Evolutionary conservation across 1,284 basidiomycete genomes (phyloP).

Genomic region (Cutaneotrichosporon sp.): DNA sequence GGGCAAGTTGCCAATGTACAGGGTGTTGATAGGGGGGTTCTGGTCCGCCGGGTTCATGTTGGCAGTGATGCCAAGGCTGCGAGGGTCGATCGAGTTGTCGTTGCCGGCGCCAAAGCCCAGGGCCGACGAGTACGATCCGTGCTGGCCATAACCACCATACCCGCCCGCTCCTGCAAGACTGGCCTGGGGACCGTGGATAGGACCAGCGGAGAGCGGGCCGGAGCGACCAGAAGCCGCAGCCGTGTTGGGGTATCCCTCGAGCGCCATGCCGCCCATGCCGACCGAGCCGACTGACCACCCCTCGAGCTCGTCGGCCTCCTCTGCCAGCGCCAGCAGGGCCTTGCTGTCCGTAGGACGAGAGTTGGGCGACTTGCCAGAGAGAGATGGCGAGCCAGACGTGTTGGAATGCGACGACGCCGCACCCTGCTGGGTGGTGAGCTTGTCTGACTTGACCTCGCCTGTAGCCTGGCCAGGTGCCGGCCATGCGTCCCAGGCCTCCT

Average conservation of each 20-base stretch:
- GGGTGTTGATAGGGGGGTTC: slow-evolving; percentile 81
- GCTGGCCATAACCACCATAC: slow-evolving; percentile 19
- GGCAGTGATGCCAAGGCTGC: slow-evolving; percentile 22
- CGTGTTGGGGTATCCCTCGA: slow-evolving; percentile 16
- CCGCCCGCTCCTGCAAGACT: not conserved
- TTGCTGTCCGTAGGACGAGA: slow-evolving; percentile 47
- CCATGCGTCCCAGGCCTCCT: slow-evolving; percentile 44
- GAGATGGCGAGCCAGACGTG: slow-evolving; percentile 37
- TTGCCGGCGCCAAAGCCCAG: slow-evolving; percentile 17
- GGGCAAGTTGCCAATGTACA: slow-evolving; percentile 92
- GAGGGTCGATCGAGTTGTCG: slow-evolving; percentile 20
- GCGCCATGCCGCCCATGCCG: slow-evolving; percentile 33
- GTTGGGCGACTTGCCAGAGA: slow-evolving; percentile 39
- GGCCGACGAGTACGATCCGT: slow-evolving; percentile 10
- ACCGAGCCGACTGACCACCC: slow-evolving; percentile 47
- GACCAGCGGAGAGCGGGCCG: slow-evolving; percentile 12
- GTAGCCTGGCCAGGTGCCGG: slow-evolving; percentile 20
- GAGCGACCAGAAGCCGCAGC: slow-evolving; percentile 14
- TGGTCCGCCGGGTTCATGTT: slow-evolving; percentile 71
- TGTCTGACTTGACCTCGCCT: slow-evolving; percentile 17
- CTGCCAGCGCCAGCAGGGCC: slow-evolving; percentile 51
- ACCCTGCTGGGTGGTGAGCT: slow-evolving; percentile 14
- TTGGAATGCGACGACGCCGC: slow-evolving; percentile 27
- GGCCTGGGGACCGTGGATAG: slow-evolving; percentile 15
- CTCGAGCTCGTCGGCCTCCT: slow-evolving; percentile 53